phyloP scores from a whole-genome alignment of 169 alveolate genomes.

The Plasmodium chabaudi region DNA sequence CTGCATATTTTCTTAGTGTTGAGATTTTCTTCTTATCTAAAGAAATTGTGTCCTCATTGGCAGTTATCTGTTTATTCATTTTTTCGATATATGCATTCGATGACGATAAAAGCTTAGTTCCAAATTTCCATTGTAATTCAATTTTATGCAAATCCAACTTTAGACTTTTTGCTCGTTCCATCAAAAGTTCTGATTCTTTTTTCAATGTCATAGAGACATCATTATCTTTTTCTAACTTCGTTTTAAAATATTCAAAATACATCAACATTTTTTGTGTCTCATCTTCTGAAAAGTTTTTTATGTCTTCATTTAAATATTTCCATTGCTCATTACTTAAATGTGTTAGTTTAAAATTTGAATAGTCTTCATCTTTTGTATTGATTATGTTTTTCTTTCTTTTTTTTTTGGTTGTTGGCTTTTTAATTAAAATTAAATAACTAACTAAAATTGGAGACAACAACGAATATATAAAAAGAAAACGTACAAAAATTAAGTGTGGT shows the following conservation, averaged over 20 bases:
- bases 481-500: slow-evolving; percentile 66
- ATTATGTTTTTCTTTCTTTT: slow-evolving; percentile 21
- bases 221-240: slow-evolving; percentile 5
- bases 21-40: slow-evolving; percentile 43
- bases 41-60: slow-evolving; percentile 42
- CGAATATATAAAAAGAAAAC: slow-evolving; percentile 59
- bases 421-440: slow-evolving; percentile 48
- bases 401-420: slow-evolving; percentile 12
- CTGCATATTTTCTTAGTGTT: slow-evolving; percentile 30
- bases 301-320: slow-evolving; percentile 63
- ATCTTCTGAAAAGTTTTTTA: slow-evolving; percentile 57
- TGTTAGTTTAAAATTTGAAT: slow-evolving; percentile 49
- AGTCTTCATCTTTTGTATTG: slow-evolving; percentile 34
- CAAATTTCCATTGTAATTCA: slow-evolving; percentile 71
- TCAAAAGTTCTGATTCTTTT: slow-evolving; percentile 24
- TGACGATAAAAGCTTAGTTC: slow-evolving; percentile 44
- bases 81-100: slow-evolving; percentile 39
- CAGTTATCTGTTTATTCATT: slow-evolving; percentile 53
- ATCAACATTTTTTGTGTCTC: slow-evolving; percentile 46
- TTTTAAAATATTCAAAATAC: slow-evolving; percentile 51
- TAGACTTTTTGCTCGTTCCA: slow-evolving; percentile 17
- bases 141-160: slow-evolving; percentile 53
- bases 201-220: slow-evolving; percentile 16
- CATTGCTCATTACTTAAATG: slow-evolving; percentile 74
- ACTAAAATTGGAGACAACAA: slow-evolving; percentile 53